Percentiles rank a stretch among this genome's conserved stretches.
phyloP scores from a whole-genome alignment of 2,329 filamentous ascomycete genomes.

The Aspergillus ruber region DNA sequence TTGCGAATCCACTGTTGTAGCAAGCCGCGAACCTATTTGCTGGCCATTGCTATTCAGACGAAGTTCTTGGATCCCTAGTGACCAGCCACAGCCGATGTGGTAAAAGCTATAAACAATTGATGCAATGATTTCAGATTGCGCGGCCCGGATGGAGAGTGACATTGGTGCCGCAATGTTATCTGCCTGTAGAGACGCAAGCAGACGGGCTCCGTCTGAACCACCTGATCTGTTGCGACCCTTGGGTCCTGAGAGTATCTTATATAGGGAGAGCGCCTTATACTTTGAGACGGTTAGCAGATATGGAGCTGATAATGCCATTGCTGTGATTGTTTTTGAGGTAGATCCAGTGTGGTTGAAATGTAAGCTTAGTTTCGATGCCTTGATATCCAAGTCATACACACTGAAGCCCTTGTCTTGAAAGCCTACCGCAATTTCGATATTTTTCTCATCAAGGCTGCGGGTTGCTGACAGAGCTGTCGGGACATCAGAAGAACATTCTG shows the following conservation, averaged over 20 bases:
- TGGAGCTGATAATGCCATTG: constrained; percentile 65
- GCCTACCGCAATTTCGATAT: constrained; percentile 59
- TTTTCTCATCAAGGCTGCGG: constrained; percentile 35
- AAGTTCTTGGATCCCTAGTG: constrained; percentile 84
- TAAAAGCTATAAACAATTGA: constrained; percentile 82
- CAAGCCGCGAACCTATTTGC: constrained; percentile 31
- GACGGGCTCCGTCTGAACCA: constrained; percentile 31
- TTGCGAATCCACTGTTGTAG: constrained; percentile 36
- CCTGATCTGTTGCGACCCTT: constrained; percentile 3
- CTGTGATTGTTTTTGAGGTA: constrained; percentile 59
- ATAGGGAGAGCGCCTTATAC: constrained; percentile 68
- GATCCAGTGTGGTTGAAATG: constrained; percentile 57
- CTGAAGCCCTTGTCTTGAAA: constrained; percentile 66
- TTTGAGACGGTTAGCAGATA: constrained; percentile 74
- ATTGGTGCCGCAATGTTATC: constrained; percentile 72
- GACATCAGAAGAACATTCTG: constrained; percentile 57
- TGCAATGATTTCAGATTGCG: constrained; percentile 60
- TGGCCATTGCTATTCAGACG: constrained; percentile 52
- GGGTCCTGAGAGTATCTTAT: constrained; percentile 48
- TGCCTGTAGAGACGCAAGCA: constrained; percentile 73
- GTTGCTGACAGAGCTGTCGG: constrained; percentile 51
- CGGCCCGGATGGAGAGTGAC: constrained; percentile 72
- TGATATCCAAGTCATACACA: constrained; percentile 57
- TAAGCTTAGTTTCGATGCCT: constrained; percentile 38
- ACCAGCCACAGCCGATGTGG: constrained; percentile 73